Evolutionary conservation across 441 rosid species (phyloP), one percentile per base, ranked within the genome.

Genomic region (Populus trichocarpa): DNA sequence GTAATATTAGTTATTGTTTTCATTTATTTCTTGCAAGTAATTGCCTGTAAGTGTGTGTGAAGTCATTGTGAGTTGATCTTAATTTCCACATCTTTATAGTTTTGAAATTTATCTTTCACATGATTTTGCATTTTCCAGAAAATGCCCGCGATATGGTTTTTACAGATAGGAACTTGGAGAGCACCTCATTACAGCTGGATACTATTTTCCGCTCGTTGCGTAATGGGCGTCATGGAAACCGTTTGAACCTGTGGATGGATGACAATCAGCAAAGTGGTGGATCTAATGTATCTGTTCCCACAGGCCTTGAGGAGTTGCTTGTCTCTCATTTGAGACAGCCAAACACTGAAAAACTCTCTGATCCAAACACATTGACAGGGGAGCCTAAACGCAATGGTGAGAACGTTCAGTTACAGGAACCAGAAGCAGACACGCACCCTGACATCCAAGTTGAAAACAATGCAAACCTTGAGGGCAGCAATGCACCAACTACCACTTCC

Each of bases 201-300:
- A 82, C 90, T 75, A 88, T 97, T 79, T 97, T 97, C 84, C 97
- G 98, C 46, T 93, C 99, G 65, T 73, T 97, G 86, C 88, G 99
- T 85, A 94, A 84, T 87, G 97, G 98, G 28, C 97, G 97, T 69
- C 97, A 91, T 78, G 93, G 97, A 14, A 91, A 92, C 73, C 99
- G 98, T 72, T 81, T 92, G 90, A 93, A 93, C 86, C 83, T 94
- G 85, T 97, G 99, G 99, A 88, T 84, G 81, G 98, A 97, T 89
- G 97, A 92, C 67, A 97, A 83, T 86, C 98, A 89, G 82, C 98
- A 84, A 82, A 87, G 83, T 81, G 86, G 90, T 85, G 98, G 97
- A 79, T 87, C 98, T 25, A 90, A 83, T 89, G 85, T 92, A 73
- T 84, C 97, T 38, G 82, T 96, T 73, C 98, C 99, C 33, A 96